phyloP scores from a whole-genome alignment of 345 rosid species.

The Diplotaxis tenuifolia region DNA sequence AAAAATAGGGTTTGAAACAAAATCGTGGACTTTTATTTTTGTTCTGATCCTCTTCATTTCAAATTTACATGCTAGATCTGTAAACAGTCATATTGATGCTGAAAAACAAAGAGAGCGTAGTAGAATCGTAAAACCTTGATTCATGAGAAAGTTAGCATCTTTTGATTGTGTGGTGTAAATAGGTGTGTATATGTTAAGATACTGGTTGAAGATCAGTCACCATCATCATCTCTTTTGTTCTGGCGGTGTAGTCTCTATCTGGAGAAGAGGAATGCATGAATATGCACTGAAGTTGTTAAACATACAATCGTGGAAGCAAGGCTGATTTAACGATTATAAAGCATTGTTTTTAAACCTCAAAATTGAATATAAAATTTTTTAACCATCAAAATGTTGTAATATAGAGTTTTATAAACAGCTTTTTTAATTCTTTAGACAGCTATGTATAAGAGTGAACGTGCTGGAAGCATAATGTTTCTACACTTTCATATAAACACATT shows the following conservation, averaged over 20 bases:
- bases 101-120: conserved; percentile 24
- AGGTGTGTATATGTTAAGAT: conserved; percentile 27
- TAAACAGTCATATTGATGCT: conserved; percentile 21
- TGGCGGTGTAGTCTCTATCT: not conserved
- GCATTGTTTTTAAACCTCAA: too few relatives aligned
- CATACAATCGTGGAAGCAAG: not conserved
- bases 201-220: conserved; percentile 22
- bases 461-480: not conserved
- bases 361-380: too few relatives aligned
- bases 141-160: conserved; percentile 23
- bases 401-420: too few relatives aligned
- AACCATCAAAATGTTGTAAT: too few relatives aligned
- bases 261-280: not conserved
- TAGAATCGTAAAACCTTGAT: conserved; percentile 15
- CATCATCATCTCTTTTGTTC: conserved; percentile 19
- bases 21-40: not conserved
- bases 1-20: conserved; percentile 18
- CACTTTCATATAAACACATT: not conserved
- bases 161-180: conserved; percentile 23
- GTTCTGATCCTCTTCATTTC: not conserved
- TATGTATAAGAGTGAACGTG: not conserved
- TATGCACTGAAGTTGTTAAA: not conserved
- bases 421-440: not conserved
- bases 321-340: not conserved
- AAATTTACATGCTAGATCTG: conserved; percentile 6